Evolutionary conservation across 306 rosid genomes (phyloP).

Genomic region (Ziziphus jujuba): DNA sequence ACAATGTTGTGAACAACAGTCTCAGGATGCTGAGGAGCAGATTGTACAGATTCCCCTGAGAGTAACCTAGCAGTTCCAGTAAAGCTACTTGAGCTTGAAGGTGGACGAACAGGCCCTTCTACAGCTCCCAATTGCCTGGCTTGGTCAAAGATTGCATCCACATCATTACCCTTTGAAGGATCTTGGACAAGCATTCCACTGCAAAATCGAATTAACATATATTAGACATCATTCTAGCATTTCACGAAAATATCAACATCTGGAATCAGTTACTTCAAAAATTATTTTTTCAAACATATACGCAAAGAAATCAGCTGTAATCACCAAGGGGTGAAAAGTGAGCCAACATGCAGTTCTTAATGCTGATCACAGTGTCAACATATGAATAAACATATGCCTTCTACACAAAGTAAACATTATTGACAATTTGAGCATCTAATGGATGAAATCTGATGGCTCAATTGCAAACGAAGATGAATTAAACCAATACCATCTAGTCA

Average conservation of each 20-base stretch:
- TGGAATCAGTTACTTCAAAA: neutral
- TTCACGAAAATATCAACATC: slow-evolving; percentile 15
- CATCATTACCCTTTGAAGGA: slow-evolving; percentile 84
- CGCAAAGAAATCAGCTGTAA: neutral
- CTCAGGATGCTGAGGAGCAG: slow-evolving; percentile 83
- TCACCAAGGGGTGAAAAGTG: neutral
- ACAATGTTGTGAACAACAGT: slow-evolving; percentile 78
- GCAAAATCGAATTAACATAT: slow-evolving; percentile 31
- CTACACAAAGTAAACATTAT: too few species aligned
- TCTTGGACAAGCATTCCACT: slow-evolving; percentile 99
- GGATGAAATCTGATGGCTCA: too few species aligned
- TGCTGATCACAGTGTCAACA: neutral
- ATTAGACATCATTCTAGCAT: slow-evolving; percentile 12
- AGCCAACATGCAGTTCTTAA: neutral
- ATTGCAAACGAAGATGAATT: too few species aligned
- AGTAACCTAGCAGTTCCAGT: slow-evolving; percentile 89
- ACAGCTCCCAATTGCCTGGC: slow-evolving; percentile 90
- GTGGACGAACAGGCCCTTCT: slow-evolving; percentile 74
- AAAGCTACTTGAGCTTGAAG: slow-evolving; percentile 87
- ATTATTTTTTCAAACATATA: neutral
- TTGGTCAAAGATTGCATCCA: slow-evolving; percentile 81
- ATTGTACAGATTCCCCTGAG: slow-evolving; percentile 68
- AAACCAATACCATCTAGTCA: too few species aligned
- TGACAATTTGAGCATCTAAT: too few species aligned
- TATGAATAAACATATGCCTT: too few species aligned